Conservation (phyloP, 2,329 filamentous ascomycete species). For the Alternaria brassicae region DNA sequence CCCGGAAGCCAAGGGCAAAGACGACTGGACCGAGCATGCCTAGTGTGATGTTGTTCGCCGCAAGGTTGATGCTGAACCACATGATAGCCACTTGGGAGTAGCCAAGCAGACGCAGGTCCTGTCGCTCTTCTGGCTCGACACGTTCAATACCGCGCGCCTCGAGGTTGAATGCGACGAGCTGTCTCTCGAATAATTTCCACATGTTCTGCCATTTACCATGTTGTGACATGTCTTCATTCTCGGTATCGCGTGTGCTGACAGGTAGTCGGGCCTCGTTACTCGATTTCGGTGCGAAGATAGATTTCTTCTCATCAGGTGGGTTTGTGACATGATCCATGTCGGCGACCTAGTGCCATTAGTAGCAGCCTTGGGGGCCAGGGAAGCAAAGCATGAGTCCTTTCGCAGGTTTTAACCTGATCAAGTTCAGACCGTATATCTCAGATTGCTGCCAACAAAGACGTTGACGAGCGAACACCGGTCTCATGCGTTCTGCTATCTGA, state of each 20-base stretch:
- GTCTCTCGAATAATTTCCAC: slow-evolving; percentile 50
- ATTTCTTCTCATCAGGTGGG: slow-evolving; percentile 17
- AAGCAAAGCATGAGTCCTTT: slow-evolving; percentile 61
- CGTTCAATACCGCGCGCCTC: slow-evolving; percentile 68
- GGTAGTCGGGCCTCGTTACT: slow-evolving; percentile 23
- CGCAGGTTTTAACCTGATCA: slow-evolving; percentile 62
- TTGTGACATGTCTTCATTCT: background rate
- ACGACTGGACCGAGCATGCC: slow-evolving; percentile 68
- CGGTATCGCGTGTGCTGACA: slow-evolving; percentile 14
- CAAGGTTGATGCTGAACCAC: slow-evolving; percentile 69
- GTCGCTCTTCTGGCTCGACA: slow-evolving; percentile 62
- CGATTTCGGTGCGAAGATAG: slow-evolving; percentile 33
- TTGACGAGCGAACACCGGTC: slow-evolving; percentile 45
- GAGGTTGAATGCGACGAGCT: slow-evolving; percentile 60
- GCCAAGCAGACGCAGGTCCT: slow-evolving; percentile 59
- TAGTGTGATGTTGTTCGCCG: slow-evolving; percentile 69
- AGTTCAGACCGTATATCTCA: slow-evolving; percentile 64
- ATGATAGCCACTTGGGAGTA: slow-evolving; percentile 64
- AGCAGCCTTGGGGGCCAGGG: slow-evolving; percentile 25
- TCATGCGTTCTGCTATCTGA: slow-evolving; percentile 45
- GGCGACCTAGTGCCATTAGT: slow-evolving; percentile 47
- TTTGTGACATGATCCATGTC: slow-evolving; percentile 28
- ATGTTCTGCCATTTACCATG: slow-evolving; percentile 23
- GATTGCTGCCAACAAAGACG: slow-evolving; percentile 39
- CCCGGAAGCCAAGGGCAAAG: slow-evolving; percentile 65